Conservation (phyloP, 805 yeast genomes). For the Yarrowia keelungensis region DNA sequence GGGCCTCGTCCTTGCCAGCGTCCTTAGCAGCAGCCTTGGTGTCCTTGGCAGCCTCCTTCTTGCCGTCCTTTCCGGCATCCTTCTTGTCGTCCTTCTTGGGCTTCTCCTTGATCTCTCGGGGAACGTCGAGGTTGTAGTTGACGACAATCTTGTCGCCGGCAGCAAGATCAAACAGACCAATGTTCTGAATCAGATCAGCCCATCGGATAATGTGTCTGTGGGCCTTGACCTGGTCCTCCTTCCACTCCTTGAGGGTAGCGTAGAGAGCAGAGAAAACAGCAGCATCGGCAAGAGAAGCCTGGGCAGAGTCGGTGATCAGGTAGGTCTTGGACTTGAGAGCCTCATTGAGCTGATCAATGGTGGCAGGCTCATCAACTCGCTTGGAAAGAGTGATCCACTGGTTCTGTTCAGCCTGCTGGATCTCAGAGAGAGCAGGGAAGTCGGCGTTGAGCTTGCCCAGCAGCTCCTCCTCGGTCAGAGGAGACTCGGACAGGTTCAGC, state of each 20-base stretch:
- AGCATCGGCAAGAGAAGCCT: constrained; percentile 73
- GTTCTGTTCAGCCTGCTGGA: constrained; percentile 71
- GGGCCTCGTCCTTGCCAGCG: constrained; percentile 50
- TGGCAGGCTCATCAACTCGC: constrained; percentile 59
- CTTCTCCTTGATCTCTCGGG: constrained; percentile 71
- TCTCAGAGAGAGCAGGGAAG: constrained; percentile 46
- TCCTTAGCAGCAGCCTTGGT: constrained; percentile 24
- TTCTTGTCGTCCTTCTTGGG: constrained; percentile 52
- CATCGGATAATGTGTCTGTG: constrained; percentile 91
- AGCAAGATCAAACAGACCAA: constrained; percentile 56
- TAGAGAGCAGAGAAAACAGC: constrained; percentile 69
- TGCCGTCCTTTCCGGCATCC: constrained; percentile 42
- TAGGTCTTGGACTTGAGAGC: constrained; percentile 73
- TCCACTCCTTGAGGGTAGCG: constrained; percentile 65
- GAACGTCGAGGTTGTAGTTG: constrained; percentile 66
- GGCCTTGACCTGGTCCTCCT: constrained; percentile 62
- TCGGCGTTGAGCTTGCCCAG: constrained; percentile 38
- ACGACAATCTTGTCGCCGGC: constrained; percentile 62
- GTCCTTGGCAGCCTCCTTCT: constrained; percentile 38
- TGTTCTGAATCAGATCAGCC: constrained; percentile 85
- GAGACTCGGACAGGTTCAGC: constrained; percentile 44
- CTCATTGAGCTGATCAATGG: constrained; percentile 66
- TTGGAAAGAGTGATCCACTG: constrained; percentile 82
- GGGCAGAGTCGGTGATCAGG: constrained; percentile 62
- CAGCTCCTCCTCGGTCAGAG: constrained; percentile 39